Conservation (phyloP, 129 eudicot genomes). For the Artemisia annua region DNA sequence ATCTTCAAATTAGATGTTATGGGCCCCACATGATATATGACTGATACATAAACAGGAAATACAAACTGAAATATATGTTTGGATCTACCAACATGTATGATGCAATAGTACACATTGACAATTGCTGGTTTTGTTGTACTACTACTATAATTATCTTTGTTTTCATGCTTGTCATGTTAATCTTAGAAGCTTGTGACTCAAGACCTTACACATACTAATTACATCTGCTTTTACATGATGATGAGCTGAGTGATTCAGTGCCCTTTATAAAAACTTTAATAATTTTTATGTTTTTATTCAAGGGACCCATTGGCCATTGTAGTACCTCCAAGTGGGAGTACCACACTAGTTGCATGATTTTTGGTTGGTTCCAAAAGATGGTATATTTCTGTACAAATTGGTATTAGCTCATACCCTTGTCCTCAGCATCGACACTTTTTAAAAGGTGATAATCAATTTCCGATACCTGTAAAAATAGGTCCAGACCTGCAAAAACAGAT, state of each 20-base stretch:
- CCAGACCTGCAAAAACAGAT: not conserved
- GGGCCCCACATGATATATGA: too few relatives aligned
- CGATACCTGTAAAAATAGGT: not conserved
- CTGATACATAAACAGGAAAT: too few relatives aligned
- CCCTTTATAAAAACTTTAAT: constrained; percentile 1
- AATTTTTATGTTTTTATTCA: not conserved
- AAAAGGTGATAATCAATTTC: constrained; percentile 12
- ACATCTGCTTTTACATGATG: not conserved
- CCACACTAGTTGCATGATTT: not conserved
- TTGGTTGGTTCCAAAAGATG: not conserved
- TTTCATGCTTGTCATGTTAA: constrained; percentile 16
- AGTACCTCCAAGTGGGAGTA: constrained; percentile 1
- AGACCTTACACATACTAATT: not conserved
- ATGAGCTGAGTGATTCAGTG: constrained; percentile 21
- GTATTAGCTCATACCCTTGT: not conserved
- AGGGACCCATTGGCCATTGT: constrained; percentile 10
- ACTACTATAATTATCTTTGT: not conserved
- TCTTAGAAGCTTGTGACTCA: not conserved
- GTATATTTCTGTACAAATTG: not conserved
- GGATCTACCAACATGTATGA: too few relatives aligned
- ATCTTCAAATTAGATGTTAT: too few relatives aligned
- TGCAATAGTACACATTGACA: too few relatives aligned
- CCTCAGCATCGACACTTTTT: not conserved
- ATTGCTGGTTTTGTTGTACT: not conserved
- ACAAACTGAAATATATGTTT: too few relatives aligned